Evolutionary conservation across 2,329 filamentous ascomycete genomes (phyloP).

Genomic region (Davidsoniella eucalypti): DNA sequence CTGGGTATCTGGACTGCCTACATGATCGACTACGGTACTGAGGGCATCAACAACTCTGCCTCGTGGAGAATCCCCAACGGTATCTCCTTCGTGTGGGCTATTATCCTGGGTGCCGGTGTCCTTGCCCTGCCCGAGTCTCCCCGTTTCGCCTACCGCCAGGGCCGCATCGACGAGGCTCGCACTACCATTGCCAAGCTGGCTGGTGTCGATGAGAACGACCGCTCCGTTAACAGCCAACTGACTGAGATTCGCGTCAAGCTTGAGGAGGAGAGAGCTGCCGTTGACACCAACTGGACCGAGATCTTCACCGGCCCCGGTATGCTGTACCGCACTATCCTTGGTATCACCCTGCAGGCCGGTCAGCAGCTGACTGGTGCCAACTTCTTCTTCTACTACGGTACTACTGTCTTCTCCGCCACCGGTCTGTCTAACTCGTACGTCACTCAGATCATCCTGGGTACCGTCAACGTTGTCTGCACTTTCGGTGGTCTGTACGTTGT

Average conservation of each 20-base stretch:
- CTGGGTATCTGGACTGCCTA: constrained; percentile 46
- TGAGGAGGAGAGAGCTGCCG: constrained; percentile 29
- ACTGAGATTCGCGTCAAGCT: constrained; percentile 35
- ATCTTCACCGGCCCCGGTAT: constrained; percentile 54
- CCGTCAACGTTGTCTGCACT: constrained; percentile 51
- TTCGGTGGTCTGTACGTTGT: constrained; percentile 49
- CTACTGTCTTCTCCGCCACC: constrained; percentile 48
- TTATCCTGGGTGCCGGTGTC: constrained; percentile 33
- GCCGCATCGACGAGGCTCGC: constrained; percentile 31
- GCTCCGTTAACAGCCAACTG: constrained; percentile 30
- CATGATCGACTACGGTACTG: constrained; percentile 46
- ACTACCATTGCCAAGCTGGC: constrained; percentile 30
- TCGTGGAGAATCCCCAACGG: constrained; percentile 48
- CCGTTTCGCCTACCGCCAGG: constrained; percentile 31
- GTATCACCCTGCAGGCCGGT: constrained; percentile 44
- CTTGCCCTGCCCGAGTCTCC: constrained; percentile 39
- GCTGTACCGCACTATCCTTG: constrained; percentile 45
- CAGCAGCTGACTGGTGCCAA: constrained; percentile 55
- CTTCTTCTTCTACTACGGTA: constrained; percentile 52
- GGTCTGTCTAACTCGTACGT: constrained; percentile 49
- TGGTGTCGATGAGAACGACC: constrained; percentile 24
- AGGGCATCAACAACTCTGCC: constrained; percentile 26
- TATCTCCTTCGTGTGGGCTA: constrained; percentile 38
- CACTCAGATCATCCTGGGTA: constrained; percentile 50
- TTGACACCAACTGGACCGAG: constrained; percentile 36